phyloP scores from a whole-genome alignment of 1,139 yeast species.

The Hyphopichia burtonii region DNA sequence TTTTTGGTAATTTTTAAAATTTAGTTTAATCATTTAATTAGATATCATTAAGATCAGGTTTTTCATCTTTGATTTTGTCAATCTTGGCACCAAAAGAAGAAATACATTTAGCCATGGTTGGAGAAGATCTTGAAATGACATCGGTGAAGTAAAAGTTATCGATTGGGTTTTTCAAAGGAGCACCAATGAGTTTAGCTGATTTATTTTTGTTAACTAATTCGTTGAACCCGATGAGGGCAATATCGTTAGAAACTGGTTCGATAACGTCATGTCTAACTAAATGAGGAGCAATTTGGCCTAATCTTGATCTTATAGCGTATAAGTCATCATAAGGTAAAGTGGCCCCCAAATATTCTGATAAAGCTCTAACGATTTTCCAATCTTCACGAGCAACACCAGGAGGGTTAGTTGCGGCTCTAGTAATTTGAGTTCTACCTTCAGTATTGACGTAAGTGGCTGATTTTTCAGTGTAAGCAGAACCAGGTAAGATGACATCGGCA shows the following conservation, averaged over 20 bases:
- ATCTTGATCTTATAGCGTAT: slow-evolving; percentile 65
- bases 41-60: slow-evolving; percentile 31
- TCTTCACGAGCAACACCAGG: slow-evolving; percentile 93
- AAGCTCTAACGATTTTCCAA: slow-evolving; percentile 86
- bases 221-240: slow-evolving; percentile 60
- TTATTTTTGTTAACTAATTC: slow-evolving; percentile 42
- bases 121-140: slow-evolving; percentile 82
- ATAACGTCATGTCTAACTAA: slow-evolving; percentile 73
- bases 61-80: slow-evolving; percentile 56
- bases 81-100: slow-evolving; percentile 65
- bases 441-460: slow-evolving; percentile 87
- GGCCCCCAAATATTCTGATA: slow-evolving; percentile 72
- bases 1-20: neutral
- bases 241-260: slow-evolving; percentile 62
- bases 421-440: slow-evolving; percentile 84
- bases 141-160: slow-evolving; percentile 87
- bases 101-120: slow-evolving; percentile 86
- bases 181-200: slow-evolving; percentile 43
- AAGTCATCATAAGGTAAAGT: slow-evolving; percentile 78
- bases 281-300: slow-evolving; percentile 80
- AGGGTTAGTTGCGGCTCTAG: slow-evolving; percentile 87
- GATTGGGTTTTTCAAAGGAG: slow-evolving; percentile 64
- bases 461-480: slow-evolving; percentile 88
- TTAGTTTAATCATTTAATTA: no score
- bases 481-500: slow-evolving; percentile 87